Evolutionary conservation across 768 basidiomycete genomes (phyloP), one percentile per base, ranked within the genome.

Genomic region (Boletus sensibilis): DNA sequence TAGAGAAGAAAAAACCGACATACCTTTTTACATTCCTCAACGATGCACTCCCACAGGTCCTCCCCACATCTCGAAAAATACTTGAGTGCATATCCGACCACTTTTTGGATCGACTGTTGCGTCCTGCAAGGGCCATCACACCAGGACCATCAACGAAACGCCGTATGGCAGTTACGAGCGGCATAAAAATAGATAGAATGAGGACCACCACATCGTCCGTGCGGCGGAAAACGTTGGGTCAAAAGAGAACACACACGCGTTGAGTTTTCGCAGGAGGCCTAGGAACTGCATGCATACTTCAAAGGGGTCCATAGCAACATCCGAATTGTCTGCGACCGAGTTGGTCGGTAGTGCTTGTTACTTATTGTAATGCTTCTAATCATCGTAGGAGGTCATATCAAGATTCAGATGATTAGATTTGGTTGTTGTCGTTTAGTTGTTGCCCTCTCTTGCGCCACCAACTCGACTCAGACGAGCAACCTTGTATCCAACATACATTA

Each of bases 1-100:
- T 7, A 11, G n/a, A 45, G 43, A 29, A 18, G 5, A 13, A 16
- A 21, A 23, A 23, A 20, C 2, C 8, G 18, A 23, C 44, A 12
- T 55, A 88, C 94, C 81, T 94, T 95, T 69, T 90, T 86, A 60
- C 88, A 92, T 74, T 95, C 92, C 68, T 96, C 93, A 25, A 94
- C 73, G 38, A 96, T 82, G 63, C 93, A 95, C 63, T 95, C 93
- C 94, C 94, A 96, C 12, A 96, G 72, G 70, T 97, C 93, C 64
- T 96, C 93, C 7, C 91, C 93, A 53, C 92, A 94, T 54, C 82
- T 82, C 6, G 87, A 78, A 52, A 88, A 94, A 66, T 90, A 87
- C 69, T 94, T 94, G 53, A 94, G 78, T 0, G 92, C 91, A 64
- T 86, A 95, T 10, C 81, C 79, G 33, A 95, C 94, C 35, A 90